Base-by-base conservation (phyloP, 1,284 basidiomycete species). In the Xanthoconium separans region DNA sequence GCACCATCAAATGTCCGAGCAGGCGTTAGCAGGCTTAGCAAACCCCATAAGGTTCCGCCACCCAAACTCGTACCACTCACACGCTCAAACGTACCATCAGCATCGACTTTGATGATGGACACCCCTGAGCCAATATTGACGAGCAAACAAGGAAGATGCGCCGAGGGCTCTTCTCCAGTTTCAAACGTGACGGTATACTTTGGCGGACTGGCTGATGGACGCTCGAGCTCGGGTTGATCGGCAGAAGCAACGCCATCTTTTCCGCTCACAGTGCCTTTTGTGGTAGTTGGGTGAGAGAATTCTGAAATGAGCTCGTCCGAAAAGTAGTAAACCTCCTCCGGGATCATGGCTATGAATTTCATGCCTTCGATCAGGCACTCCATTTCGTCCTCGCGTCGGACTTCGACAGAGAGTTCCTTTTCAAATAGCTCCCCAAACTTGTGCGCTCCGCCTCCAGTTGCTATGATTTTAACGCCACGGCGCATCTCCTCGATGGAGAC, bases 61-160 rank as follows among this genome's bases (percentile, higher is more conserved):
- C 97, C 97, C 45, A 99, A 75, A 74, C 93, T 95, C 42, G 97
- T 99, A 27, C 97, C 97, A 60, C 92, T 95, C 44, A 99, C 92
- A 65, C 97, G 90, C 77, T 99, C 97, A 69, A 91, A 99, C 58
- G 81, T 86, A 24, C 97, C 97, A 70, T 95, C 91, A 63, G 93
- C 94, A 67, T 98, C 94, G 5, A 99, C 92, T 73, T 93, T 95
- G 77, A 99, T 95, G 64, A 99, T 93, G 36, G 93, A 96, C 37
- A 99, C 96, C 49, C 97, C 97, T 31, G 92, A 95, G 12, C 96
- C 96, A 58, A 99, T 99, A 73, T 99, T 99, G 63, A 99, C 97
- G 24, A 99, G 83, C 65, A 99, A 71, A 69, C 96, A 99, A 1
- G 97, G 97, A 57, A 99, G 82, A 66, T 98, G 94, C 2, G 95